Conservation (phyloP, 495 filamentous ascomycete genomes). For the Penicillium macrosclerotiorum region DNA sequence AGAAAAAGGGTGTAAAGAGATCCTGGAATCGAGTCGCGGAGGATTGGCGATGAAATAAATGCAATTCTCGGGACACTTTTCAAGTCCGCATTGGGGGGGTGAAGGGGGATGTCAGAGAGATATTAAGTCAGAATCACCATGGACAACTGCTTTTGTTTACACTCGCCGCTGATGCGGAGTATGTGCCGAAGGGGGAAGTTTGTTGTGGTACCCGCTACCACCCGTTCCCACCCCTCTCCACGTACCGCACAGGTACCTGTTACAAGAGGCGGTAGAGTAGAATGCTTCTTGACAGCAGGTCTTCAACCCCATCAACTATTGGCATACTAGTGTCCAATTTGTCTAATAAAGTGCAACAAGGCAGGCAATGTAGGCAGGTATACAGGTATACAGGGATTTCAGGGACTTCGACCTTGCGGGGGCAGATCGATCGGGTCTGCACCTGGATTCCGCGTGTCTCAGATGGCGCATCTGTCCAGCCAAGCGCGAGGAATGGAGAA, state of each 20-base stretch:
- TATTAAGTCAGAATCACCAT: no score
- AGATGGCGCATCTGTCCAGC: slow-evolving; percentile 11
- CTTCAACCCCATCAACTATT: slow-evolving; percentile 7
- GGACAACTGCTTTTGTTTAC: not conserved
- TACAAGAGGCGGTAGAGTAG: not conserved
- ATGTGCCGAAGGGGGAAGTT: slow-evolving; percentile 30
- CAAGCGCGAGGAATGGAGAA: slow-evolving; percentile 8
- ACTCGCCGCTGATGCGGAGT: no score
- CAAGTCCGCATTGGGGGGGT: no score
- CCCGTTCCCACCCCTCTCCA: not conserved
- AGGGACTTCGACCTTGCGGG: slow-evolving; percentile 6
- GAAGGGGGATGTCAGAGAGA: slow-evolving; percentile 3
- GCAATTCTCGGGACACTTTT: no score
- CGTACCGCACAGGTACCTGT: not conserved
- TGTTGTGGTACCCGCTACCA: slow-evolving; percentile 25
- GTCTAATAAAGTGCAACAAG: not conserved
- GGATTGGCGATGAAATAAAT: no score
- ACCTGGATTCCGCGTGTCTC: slow-evolving; percentile 21
- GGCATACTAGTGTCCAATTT: slow-evolving; percentile 7
- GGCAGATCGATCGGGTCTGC: slow-evolving; percentile 9
- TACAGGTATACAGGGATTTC: slow-evolving; percentile 5
- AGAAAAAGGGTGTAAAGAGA: not conserved
- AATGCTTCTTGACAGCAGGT: not conserved
- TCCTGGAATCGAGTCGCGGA: no score
- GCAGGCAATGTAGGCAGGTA: no score